Evolutionary conservation across 2,329 filamentous ascomycete species (phyloP), one percentile per base, ranked within the genome.

Genomic region (Calonectria henricotiae): DNA sequence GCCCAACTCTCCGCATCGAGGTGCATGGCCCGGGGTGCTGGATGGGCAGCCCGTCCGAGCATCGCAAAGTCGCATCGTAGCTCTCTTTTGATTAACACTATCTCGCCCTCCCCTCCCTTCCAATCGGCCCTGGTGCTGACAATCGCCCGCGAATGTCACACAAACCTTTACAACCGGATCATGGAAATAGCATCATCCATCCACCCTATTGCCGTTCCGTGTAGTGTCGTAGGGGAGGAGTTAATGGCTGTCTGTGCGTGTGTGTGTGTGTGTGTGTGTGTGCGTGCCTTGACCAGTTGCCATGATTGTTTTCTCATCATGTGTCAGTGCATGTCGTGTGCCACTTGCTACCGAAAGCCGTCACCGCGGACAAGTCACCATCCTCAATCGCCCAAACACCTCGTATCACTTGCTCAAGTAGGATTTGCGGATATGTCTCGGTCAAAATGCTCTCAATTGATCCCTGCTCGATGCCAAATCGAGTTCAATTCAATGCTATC

Each of bases 1-100:
- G 74, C 20, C 55, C 60, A 73, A 46, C n/a, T 51, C 71, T 71
- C 71, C 69, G 61, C 51, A 74, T 76, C 68, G 47, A 66, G 69
- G 63, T 35, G 37, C 55, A 61, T 61, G 4, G 55, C 25, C 55
- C 55, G 55, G 39, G 55, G 13, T 25, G 23, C 62, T 66, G 58
- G 47, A 30, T 55, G 55, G 27, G 27, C 51, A 41, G 39, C 15
- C 62, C 47, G 67, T 30, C 35, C 51, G 65, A 41, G 58, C 62
- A 39, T 58, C 51, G 35, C 32, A 25, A 17, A 20, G 51, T 58
- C 15, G 32, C 32, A 58, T 58, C 32, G 51, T 32, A 58, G 51
- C 11, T 55, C 30, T 32, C 17, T 51, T 51, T 32, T 51, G 39
- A 39, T 39, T 17, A 58, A 58, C 51, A 58, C 37, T 39, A 39